phyloP scores from a whole-genome alignment of 2,329 filamentous ascomycete genomes.

The Phyllosticta paracitricarpa region DNA sequence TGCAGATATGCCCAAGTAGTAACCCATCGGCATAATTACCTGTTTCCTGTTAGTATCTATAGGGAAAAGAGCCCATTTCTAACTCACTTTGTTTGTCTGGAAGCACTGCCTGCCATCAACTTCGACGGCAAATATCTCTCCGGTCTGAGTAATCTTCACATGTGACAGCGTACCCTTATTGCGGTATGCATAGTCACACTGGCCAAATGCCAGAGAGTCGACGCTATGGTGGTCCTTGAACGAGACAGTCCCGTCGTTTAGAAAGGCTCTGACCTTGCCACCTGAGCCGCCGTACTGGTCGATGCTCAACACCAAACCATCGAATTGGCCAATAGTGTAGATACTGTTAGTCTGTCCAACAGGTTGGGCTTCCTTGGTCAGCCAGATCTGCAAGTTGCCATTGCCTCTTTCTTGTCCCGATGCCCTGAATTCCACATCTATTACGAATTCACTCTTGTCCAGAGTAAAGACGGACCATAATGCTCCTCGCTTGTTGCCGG shows the following conservation, averaged over 20 bases:
- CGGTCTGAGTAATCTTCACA: constrained; percentile 62
- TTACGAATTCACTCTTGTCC: constrained; percentile 63
- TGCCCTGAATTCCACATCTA: constrained; percentile 78
- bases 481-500: constrained; percentile 74
- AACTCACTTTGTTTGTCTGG: constrained; percentile 54
- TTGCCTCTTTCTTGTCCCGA: constrained; percentile 75
- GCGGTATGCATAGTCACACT: constrained; percentile 83
- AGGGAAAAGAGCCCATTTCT: not conserved
- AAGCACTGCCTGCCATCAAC: constrained; percentile 79
- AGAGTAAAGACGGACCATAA: constrained; percentile 61
- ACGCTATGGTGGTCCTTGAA: constrained; percentile 67
- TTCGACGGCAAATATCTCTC: constrained; percentile 60
- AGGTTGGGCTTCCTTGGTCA: constrained; percentile 58
- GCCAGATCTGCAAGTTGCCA: constrained; percentile 92
- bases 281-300: constrained; percentile 71
- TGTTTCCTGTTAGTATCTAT: constrained; percentile 23
- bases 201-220: constrained; percentile 81
- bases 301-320: constrained; percentile 79
- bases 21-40: constrained; percentile 67
- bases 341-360: constrained; percentile 64
- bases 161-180: constrained; percentile 80
- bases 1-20: constrained; percentile 79
- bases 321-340: constrained; percentile 76
- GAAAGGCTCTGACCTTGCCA: constrained; percentile 79
- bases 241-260: constrained; percentile 81